Percentiles rank a stretch among this genome's conserved stretches.
Conservation (phyloP, 2,329 filamentous ascomycete genomes). For the Xylariaceae sp. region DNA sequence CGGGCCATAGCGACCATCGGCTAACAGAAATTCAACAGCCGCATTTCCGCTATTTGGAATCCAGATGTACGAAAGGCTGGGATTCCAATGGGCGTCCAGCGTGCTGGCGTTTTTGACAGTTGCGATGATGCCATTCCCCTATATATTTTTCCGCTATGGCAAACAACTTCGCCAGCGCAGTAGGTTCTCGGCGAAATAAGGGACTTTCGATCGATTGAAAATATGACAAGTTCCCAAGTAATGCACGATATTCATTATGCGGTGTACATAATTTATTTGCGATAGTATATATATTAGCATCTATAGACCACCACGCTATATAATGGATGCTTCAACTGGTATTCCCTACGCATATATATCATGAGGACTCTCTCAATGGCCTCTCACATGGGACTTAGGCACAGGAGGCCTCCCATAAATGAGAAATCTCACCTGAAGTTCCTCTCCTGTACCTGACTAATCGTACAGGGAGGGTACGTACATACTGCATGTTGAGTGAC, state of each 20-base stretch:
- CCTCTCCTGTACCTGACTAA: too few relatives aligned
- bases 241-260: background rate
- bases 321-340: too few relatives aligned
- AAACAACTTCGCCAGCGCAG: constrained; percentile 53
- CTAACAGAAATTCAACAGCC: constrained; percentile 38
- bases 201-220: background rate
- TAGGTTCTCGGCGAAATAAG: constrained; percentile 7
- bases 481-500: too few relatives aligned
- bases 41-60: constrained; percentile 72
- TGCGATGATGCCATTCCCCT: constrained; percentile 61
- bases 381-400: too few relatives aligned
- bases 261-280: too few relatives aligned
- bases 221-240: background rate
- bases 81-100: constrained; percentile 65
- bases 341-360: too few relatives aligned
- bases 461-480: too few relatives aligned
- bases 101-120: constrained; percentile 59
- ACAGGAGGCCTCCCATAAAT: too few relatives aligned
- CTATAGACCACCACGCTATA: too few relatives aligned
- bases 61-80: constrained; percentile 67
- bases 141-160: constrained; percentile 58
- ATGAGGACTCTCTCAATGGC: too few relatives aligned
- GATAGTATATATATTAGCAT: too few relatives aligned
- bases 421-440: too few relatives aligned
- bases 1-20: background rate